A percentile compares a stretch with the other conserved stretches of the same genome.
These are phyloP conservation scores for Trametes meyenii DNA, from an alignment of 768 basidiomycete genomes.

Conservation along the genomic window DNA sequence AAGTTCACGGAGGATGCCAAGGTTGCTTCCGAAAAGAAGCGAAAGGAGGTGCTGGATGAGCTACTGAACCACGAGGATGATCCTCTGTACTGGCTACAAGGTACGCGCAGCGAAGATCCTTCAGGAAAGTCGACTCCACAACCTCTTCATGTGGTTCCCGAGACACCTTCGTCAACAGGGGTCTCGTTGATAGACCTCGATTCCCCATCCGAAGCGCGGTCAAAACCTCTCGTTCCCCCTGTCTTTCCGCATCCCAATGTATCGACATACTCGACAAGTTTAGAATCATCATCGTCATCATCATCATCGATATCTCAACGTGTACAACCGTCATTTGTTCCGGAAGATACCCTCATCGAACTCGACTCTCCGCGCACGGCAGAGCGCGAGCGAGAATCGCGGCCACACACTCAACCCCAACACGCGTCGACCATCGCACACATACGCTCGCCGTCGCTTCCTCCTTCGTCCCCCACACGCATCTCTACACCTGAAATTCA, in stretches of 20 bases:
- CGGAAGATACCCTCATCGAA: conserved; percentile 27
- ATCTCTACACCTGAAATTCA: conserved; percentile 39
- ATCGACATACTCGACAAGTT: background rate
- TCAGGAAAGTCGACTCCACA: conserved; percentile 14
- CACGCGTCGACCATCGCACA: conserved; percentile 29
- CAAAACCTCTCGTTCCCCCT: conserved; percentile 19
- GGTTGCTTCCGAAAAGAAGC: conserved; percentile 52
- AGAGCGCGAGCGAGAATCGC: conserved; percentile 18
- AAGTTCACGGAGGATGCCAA: conserved; percentile 61
- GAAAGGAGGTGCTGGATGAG: conserved; percentile 62
- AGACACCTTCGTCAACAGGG: background rate
- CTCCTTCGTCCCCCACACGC: conserved; percentile 35
- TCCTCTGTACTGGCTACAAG: conserved; percentile 60
- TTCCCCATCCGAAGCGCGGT: conserved; percentile 18
- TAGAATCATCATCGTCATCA: background rate
- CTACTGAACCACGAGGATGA: conserved; percentile 69
- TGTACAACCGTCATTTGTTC: background rate
- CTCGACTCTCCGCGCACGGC: conserved; percentile 36
- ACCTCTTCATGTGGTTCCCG: background rate
- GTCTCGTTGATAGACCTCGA: conserved; percentile 22
- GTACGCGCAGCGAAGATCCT: background rate
- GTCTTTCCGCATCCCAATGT: background rate
- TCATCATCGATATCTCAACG: background rate
- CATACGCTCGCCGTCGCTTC: conserved; percentile 36
- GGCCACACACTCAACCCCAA: conserved; percentile 12